A percentile compares a stretch with the other conserved stretches of the same genome.
Evolutionary conservation across 2,329 filamentous ascomycete genomes (phyloP).

Genomic region (Huntiella bhutanensis): DNA sequence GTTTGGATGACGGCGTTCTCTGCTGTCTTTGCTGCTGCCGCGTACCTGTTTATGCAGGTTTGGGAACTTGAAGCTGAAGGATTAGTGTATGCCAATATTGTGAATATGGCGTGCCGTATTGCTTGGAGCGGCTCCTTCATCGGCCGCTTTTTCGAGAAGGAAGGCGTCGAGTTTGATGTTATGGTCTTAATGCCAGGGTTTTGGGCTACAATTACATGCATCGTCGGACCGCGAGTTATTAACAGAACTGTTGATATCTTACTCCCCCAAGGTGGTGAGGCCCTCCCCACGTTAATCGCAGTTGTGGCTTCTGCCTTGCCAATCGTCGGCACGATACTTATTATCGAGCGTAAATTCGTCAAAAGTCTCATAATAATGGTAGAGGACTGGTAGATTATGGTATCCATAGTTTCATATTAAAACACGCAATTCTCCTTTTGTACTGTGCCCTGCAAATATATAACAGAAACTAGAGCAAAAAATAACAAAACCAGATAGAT

Average conservation of each 20-base stretch:
- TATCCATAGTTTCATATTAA: too few relatives aligned
- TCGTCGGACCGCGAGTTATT: conserved; percentile 25
- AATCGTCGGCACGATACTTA: too few relatives aligned
- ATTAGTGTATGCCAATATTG: conserved; percentile 66
- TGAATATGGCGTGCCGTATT: conserved; percentile 80
- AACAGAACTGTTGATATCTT: conserved; percentile 13
- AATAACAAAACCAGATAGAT: conserved; percentile 3
- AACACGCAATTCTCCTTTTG: too few relatives aligned
- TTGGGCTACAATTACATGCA: conserved; percentile 24
- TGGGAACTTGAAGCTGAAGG: conserved; percentile 56
- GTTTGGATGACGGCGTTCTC: conserved; percentile 75
- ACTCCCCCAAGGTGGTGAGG: not conserved
- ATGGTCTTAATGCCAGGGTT: conserved; percentile 25
- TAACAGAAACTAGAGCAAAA: not conserved
- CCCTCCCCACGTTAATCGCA: conserved; percentile 23
- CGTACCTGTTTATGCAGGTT: conserved; percentile 55
- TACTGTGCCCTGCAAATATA: too few relatives aligned
- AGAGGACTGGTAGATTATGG: too few relatives aligned
- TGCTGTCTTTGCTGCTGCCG: conserved; percentile 50
- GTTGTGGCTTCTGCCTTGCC: conserved; percentile 26
- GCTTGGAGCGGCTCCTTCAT: conserved; percentile 66
- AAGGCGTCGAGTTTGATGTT: conserved; percentile 24
- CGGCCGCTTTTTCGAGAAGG: conserved; percentile 34
- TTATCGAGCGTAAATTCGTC: too few relatives aligned
- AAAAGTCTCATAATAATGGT: too few relatives aligned